Base-by-base conservation (phyloP, 2,329 filamentous ascomycete genomes). In the Pseudogymnoascus sp. region DNA sequence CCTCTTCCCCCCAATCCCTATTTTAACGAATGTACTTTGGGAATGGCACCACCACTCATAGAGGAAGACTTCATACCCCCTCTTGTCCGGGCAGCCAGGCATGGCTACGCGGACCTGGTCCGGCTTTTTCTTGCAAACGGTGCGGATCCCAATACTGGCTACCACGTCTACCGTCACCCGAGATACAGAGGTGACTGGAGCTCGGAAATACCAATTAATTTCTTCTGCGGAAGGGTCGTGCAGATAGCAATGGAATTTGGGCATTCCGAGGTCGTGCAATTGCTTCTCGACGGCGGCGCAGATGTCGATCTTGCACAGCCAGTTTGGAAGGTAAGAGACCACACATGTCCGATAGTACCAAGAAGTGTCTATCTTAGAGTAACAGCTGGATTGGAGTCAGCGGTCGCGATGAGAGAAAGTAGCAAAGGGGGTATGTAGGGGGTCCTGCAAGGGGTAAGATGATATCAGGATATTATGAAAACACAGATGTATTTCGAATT, bases 91-190 rank as follows among this genome's bases (percentile, higher is more conserved):
- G 65, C 64, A 21, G 62, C 65, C 59, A 62, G 64, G 63, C 62
- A 64, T 17, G 65, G 65, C 42, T 63, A 67, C 36, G 38, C 42
- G 36, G 64, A 59, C 38, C 40, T 68, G 17, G 66, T 65, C 11
- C 63, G 50, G 62, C 26, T 63, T 63, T 65, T 68, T n/a, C 65
- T 68, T 60, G 64, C 62, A 33, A 47, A 67, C 44, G 60, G 65
- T 26, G 67, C 67, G 31, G 60, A 67, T 67, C 59, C 61, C 33
- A 68, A 68, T 59, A 38, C 50, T 59, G 62, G 64, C 35, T 68
- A 65, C 62, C 66, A 68, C 64, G 62, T 42, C 2, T 42, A 42
- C 38, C 38, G 17, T 42, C 10, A 42, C 10, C 17, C 13, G 10
- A 2, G 13, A 44, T 44, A 13, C 19, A 5, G 23, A 6, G 17